Percentiles rank a stretch among this genome's conserved stretches.
Evolutionary conservation across 139 green algal species (phyloP).

Genomic region (Volvox africanus): DNA sequence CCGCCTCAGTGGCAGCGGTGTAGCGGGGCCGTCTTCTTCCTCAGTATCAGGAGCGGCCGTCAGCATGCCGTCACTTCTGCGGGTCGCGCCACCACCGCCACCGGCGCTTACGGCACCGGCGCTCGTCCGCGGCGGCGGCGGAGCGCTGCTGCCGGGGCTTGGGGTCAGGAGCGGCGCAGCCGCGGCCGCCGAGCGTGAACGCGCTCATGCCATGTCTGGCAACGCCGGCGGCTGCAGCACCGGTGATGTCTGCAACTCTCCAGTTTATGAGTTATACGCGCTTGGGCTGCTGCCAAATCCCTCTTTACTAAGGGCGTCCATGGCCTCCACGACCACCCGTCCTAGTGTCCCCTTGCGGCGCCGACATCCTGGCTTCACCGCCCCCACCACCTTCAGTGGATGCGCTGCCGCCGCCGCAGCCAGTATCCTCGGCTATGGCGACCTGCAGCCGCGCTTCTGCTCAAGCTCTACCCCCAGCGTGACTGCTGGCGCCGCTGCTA

Average conservation of each 20-base stretch:
- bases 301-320: background rate
- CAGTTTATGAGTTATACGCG: background rate
- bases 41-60: background rate
- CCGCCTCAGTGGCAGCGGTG: background rate
- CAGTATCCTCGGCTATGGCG: background rate
- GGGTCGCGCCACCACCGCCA: background rate
- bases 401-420: background rate
- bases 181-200: background rate
- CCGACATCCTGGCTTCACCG: background rate
- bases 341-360: background rate
- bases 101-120: background rate
- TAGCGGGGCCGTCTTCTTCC: background rate
- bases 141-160: conserved; percentile 1
- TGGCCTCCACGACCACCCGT: background rate
- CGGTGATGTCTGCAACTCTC: background rate
- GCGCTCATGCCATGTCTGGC: background rate
- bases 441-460: background rate
- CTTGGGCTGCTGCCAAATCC: conserved; percentile 37
- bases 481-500: background rate
- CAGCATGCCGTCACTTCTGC: background rate
- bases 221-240: background rate
- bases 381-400: background rate
- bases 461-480: background rate
- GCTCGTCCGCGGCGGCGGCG: background rate
- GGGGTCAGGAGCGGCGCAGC: background rate